These are phyloP conservation scores for Fusarium temperatum DNA, from an alignment of 2,329 filamentous ascomycete genomes.

Conservation along the genomic window DNA sequence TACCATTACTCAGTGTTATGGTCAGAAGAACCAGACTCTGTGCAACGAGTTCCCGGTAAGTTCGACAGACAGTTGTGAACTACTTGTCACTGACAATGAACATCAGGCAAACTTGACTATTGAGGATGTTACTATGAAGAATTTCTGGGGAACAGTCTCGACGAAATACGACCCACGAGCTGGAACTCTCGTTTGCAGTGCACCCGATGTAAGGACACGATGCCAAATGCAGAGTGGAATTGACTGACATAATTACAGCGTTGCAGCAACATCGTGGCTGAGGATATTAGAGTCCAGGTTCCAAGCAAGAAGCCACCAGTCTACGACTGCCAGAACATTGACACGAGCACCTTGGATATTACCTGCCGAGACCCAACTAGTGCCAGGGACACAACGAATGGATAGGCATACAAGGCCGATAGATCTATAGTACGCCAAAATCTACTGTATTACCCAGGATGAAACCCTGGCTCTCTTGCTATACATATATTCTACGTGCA, in stretches of 20 bases:
- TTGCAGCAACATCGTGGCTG: constrained; percentile 35
- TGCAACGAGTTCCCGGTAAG: constrained; percentile 39
- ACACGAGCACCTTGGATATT: constrained; percentile 24
- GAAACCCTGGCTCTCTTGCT: not conserved
- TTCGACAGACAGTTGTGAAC: fast-evolving
- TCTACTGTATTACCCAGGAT: too few species aligned
- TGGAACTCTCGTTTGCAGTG: constrained; percentile 44
- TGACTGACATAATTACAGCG: constrained; percentile 20
- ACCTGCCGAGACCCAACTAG: constrained; percentile 23
- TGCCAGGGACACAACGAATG: constrained; percentile 24
- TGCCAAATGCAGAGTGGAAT: fast-evolving
- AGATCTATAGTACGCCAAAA: not conserved
- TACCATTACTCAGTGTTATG: constrained; percentile 44
- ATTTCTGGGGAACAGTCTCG: constrained; percentile 44
- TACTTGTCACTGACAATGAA: not conserved
- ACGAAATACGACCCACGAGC: constrained; percentile 43
- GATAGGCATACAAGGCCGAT: not conserved
- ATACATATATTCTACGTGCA: not conserved
- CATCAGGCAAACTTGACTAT: constrained; percentile 39
- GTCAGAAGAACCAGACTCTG: constrained; percentile 40
- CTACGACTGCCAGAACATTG: constrained; percentile 38
- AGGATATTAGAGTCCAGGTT: constrained; percentile 36
- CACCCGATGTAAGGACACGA: constrained; percentile 35
- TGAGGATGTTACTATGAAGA: constrained; percentile 41
- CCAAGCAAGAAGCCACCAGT: constrained; percentile 35